Base-by-base conservation (phyloP, 2,329 filamentous ascomycete species). In the Hymenoscyphus linearis region DNA sequence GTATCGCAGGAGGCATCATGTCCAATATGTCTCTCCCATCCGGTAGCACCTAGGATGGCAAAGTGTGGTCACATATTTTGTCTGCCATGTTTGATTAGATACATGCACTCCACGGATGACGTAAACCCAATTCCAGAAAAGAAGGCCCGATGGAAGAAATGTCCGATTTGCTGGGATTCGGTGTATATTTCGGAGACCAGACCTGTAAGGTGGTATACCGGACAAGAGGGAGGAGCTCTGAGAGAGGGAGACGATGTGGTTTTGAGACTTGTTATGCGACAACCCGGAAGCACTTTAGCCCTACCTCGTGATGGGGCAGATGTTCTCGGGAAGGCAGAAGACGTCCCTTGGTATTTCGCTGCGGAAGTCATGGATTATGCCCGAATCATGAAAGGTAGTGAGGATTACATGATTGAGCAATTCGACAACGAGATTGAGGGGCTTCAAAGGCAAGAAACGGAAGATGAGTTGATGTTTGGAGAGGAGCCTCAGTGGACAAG, bases 41-140 rank as follows among this genome's bases (percentile, higher is more conserved):
- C 95, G 1, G 91, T 96, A 18, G 95, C 95, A 7, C 93, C 95
- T 35, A 87, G 95, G 60, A 99, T 99, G 93, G 93, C 95, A 50
- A 93, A 88, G 72, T 99, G 95, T 71, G 95, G 95, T 1, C 95
- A 99, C 73, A 96, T 99, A 13, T 98, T 97, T 74, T 99, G 95
- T 73, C 79, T 98, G 36, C 88, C 95, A 5, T 99, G 95, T 73
- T 77, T 98, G 64, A 91, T 98, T 65, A 88, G 95, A 56, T 99
- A 96, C 74, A 97, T 99, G 91, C 90, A 96, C 69, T 90, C 92
- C 7, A 85, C 82, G 26, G 87, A 90, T n/a, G 88, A 89, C 36
- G 76, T 77, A 9, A 82, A 81, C 61, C 78, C 83, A 10, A 67
- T 78, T 1, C 81, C 82, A 0, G 86, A 88, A 64, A 93, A 88